Conservation (phyloP, 257 asterid species). For the Nemophila menziesii region DNA sequence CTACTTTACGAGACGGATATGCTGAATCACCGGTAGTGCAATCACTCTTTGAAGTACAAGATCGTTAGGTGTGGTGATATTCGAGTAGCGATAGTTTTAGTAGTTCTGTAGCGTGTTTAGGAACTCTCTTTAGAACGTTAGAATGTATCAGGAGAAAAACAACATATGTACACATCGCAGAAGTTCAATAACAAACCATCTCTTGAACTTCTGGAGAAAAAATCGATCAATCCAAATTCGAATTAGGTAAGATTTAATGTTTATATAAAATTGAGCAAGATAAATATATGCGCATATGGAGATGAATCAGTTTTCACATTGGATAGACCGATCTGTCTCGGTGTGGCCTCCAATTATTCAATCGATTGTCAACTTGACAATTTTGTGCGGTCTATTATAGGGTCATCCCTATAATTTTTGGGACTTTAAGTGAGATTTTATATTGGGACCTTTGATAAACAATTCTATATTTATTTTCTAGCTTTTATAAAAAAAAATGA, state of each 20-base stretch:
- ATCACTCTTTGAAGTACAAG: not conserved
- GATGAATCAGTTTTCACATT: not conserved
- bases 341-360: too few species aligned
- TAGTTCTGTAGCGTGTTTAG: not conserved
- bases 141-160: not conserved
- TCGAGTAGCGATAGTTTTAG: not conserved
- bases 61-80: not conserved
- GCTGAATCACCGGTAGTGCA: constrained; percentile 7
- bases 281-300: not conserved
- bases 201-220: not conserved
- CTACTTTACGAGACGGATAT: constrained; percentile 18
- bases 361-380: too few species aligned
- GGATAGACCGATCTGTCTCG: too few species aligned
- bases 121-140: too few species aligned
- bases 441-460: too few species aligned
- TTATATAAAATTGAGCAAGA: too few species aligned
- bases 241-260: not conserved
- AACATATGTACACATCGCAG: not conserved
- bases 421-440: too few species aligned
- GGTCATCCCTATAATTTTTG: too few species aligned
- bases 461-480: too few species aligned
- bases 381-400: too few species aligned
- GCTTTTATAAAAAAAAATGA: too few species aligned
- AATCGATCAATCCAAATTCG: not conserved
- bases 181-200: not conserved